Conservation (phyloP, 2,329 filamentous ascomycete genomes). For the Aspergillus piperis region DNA sequence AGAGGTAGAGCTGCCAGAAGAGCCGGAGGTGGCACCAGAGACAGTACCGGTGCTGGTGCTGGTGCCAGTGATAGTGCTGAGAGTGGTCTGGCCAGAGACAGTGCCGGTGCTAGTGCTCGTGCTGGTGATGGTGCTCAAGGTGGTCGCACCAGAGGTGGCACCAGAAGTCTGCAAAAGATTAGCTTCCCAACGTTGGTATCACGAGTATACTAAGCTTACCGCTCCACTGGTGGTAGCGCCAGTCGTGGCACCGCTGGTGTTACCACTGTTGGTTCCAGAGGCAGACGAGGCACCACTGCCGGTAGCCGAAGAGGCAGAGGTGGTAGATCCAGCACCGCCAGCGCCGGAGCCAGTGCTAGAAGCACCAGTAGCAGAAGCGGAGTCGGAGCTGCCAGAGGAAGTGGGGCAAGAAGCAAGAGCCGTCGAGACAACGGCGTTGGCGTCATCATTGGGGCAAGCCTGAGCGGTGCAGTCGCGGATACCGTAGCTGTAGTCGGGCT, state of each 20-base stretch:
- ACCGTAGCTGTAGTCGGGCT: slow-evolving; percentile 45
- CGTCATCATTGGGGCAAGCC: slow-evolving; percentile 45
- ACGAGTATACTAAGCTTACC: neutral
- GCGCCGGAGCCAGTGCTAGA: slow-evolving; percentile 20
- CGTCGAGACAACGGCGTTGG: slow-evolving; percentile 33
- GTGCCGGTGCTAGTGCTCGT: slow-evolving; percentile 7
- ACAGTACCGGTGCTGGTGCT: slow-evolving; percentile 11
- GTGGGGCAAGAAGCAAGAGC: slow-evolving; percentile 39
- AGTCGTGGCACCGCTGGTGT: slow-evolving; percentile 17
- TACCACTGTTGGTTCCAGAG: slow-evolving; percentile 16
- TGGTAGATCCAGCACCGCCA: slow-evolving; percentile 20
- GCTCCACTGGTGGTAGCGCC: slow-evolving; percentile 2
- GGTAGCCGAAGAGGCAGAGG: slow-evolving; percentile 9
- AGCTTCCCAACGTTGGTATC: neutral
- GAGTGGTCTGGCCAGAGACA: slow-evolving; percentile 11
- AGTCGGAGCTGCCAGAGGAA: slow-evolving; percentile 19
- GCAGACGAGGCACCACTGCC: slow-evolving; percentile 2
- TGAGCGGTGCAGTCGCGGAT: slow-evolving; percentile 50
- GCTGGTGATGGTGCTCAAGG: slow-evolving; percentile 10
- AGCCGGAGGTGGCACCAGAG: slow-evolving; percentile 16
- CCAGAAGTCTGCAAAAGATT: slow-evolving; percentile 1
- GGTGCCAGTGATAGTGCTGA: slow-evolving; percentile 8
- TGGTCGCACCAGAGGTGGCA: slow-evolving; percentile 12
- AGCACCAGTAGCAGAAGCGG: slow-evolving; percentile 11
- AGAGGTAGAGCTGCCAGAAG: slow-evolving; percentile 15